phyloP scores from a whole-genome alignment of 148 eudicot genomes.

The Vaccinium vitisidaea region DNA sequence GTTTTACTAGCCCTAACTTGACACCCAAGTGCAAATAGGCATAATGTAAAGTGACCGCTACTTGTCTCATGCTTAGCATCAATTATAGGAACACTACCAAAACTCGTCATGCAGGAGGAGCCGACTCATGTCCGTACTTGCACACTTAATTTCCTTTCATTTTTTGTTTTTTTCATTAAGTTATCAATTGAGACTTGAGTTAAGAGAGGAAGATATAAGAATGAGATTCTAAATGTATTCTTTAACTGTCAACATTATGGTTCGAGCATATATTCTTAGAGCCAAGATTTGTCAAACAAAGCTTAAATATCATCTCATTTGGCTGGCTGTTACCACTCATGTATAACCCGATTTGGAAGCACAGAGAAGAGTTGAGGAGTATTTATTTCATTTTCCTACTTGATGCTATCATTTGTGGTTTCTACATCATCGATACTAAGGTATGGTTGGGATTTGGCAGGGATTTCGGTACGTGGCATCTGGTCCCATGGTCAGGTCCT shows the following conservation, averaged over 20 bases:
- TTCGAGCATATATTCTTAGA: not conserved
- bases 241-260: not conserved
- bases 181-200: not conserved
- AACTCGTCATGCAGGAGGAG: not conserved
- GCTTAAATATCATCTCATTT: not conserved
- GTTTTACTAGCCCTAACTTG: not conserved
- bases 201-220: not conserved
- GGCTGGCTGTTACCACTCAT: not conserved
- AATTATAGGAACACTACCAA: not conserved
- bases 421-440: not conserved
- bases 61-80: conserved; percentile 2
- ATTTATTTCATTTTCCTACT: not conserved
- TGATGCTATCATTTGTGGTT: not conserved
- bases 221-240: not conserved
- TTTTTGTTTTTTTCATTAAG: not conserved
- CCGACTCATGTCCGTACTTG: not conserved
- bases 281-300: not conserved
- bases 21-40: not conserved
- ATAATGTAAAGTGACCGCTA: too few species aligned
- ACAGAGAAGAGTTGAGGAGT: not conserved
- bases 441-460: conserved; percentile 35
- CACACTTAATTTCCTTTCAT: not conserved
- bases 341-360: not conserved
- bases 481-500: conserved; percentile 95
- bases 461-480: conserved; percentile 96